Percentiles rank a stretch among this genome's conserved stretches.
Conservation (phyloP, 148 eudicot species). For the Silene latifolia region DNA sequence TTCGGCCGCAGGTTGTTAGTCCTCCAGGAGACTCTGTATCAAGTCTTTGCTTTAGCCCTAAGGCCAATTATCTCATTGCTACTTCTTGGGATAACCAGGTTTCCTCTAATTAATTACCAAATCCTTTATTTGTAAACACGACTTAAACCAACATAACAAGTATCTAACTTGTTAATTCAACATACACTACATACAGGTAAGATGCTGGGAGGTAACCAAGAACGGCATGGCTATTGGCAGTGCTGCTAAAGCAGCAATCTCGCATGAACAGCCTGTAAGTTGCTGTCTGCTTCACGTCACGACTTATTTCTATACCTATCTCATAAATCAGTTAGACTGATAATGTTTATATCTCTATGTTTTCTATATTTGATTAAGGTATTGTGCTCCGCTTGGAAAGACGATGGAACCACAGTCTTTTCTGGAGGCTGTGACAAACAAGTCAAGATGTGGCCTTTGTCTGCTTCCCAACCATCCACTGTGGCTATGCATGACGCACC, state of each 20-base stretch:
- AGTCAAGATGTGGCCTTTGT: conserved; percentile 93
- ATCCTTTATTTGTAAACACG: no score
- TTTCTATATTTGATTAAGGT: conserved; percentile 35
- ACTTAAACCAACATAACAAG: no score
- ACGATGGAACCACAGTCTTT: conserved; percentile 91
- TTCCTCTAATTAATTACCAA: conserved; percentile 11
- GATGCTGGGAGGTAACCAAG: conserved; percentile 83
- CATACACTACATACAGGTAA: conserved; percentile 50
- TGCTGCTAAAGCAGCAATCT: conserved; percentile 70
- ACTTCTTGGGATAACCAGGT: conserved; percentile 99
- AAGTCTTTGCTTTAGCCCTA: conserved; percentile 80
- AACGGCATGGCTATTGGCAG: conserved; percentile 49
- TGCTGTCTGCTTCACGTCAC: not conserved
- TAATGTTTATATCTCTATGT: not conserved
- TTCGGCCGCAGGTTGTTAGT: conserved; percentile 42
- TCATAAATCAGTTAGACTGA: not conserved
- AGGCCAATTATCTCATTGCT: conserved; percentile 75
- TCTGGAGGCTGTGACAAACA: conserved; percentile 98
- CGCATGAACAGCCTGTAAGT: conserved; percentile 90
- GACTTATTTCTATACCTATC: not conserved
- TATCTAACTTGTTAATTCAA: not conserved
- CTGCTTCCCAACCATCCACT: conserved; percentile 73
- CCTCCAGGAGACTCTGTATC: conserved; percentile 79
- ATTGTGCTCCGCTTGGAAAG: conserved; percentile 93
- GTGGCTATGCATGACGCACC: conserved; percentile 97